Evolutionary conservation across 306 rosid species (phyloP).

Genomic region (Pachyrhizus erosus): DNA sequence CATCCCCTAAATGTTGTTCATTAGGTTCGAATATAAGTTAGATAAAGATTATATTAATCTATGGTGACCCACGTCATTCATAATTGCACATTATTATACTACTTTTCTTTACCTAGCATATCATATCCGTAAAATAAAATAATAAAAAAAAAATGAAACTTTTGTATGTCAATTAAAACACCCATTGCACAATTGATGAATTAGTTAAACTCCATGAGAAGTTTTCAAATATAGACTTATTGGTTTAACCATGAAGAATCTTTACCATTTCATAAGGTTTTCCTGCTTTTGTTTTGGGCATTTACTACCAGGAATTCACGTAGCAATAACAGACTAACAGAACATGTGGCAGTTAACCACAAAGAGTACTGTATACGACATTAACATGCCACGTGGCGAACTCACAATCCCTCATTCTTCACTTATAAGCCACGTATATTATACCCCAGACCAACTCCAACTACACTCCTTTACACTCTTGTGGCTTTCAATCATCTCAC

Average conservation of each 20-base stretch:
- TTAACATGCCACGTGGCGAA: conserved; percentile 36
- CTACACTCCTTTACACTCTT: neutral
- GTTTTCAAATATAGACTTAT: neutral
- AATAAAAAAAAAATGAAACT: no score
- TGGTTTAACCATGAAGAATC: neutral
- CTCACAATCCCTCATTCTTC: conserved; percentile 1
- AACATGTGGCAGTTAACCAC: conserved; percentile 32
- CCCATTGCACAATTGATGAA: no score
- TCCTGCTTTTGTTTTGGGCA: no score
- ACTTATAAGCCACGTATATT: conserved; percentile 45
- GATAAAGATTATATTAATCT: neutral
- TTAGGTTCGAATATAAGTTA: neutral
- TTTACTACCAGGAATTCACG: neutral
- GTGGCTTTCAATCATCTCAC: conserved; percentile 34
- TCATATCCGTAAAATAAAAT: no score
- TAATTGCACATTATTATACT: neutral
- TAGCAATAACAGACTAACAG: neutral
- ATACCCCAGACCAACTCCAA: conserved; percentile 27
- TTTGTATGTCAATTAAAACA: no score
- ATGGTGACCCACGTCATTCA: neutral
- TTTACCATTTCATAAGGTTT: no score
- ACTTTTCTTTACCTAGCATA: neutral
- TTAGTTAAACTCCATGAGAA: no score
- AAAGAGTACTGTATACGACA: conserved; percentile 10
- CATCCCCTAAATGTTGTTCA: neutral